These are phyloP conservation scores for Malus sylvestris DNA, from an alignment of 306 rosid genomes.

Conservation along the genomic window DNA sequence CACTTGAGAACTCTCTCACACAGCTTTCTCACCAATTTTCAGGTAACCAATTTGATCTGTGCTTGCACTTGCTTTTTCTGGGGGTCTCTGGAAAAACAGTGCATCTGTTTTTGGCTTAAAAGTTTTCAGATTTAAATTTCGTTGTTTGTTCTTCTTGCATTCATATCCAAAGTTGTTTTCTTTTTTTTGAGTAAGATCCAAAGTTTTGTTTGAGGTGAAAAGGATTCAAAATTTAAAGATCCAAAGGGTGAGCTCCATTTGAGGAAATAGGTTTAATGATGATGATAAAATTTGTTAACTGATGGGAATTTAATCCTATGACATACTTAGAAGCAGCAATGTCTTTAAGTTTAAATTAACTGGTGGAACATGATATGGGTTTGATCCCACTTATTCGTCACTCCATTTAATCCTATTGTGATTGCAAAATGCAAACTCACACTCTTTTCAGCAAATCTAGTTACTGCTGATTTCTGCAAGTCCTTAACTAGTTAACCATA, in stretches of 20 bases:
- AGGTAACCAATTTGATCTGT: not conserved
- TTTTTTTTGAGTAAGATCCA: not conserved
- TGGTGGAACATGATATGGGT: not conserved
- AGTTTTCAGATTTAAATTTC: conserved; percentile 6
- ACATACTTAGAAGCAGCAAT: not conserved
- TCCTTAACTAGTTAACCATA: not conserved
- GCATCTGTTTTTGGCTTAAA: not conserved
- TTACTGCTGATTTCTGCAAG: not conserved
- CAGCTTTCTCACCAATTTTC: not conserved
- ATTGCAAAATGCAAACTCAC: not conserved
- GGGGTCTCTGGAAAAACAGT: not conserved
- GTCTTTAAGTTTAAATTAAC: not conserved
- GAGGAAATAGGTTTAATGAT: not conserved
- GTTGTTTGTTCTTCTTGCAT: not conserved
- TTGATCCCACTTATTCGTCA: not conserved
- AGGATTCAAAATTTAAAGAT: not conserved
- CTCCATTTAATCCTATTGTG: not conserved
- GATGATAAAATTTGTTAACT: not conserved
- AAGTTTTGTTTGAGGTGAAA: not conserved
- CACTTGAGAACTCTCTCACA: not conserved
- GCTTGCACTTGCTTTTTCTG: conserved; percentile 1
- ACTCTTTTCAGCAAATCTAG: not conserved
- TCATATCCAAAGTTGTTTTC: not conserved
- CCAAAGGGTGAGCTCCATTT: not conserved
- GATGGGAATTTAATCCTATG: not conserved